Percentiles rank a stretch among this genome's conserved stretches.
phyloP scores from a whole-genome alignment of 345 rosid species.

The Corchorus capsularis region DNA sequence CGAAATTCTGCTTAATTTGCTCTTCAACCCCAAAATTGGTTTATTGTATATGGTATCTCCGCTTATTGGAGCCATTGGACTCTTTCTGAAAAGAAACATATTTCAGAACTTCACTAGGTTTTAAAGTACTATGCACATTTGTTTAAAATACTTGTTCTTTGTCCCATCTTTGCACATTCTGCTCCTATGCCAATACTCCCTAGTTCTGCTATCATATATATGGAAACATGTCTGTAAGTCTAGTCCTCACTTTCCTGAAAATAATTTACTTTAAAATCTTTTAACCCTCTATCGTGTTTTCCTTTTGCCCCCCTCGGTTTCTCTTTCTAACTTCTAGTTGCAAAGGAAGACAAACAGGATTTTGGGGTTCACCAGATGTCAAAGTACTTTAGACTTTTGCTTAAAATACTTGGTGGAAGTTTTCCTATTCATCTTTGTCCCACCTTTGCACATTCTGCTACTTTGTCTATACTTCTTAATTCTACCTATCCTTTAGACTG shows the following conservation, averaged over 20 bases:
- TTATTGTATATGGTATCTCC: constrained; percentile 3
- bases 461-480: constrained; percentile 15
- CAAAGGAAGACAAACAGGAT: constrained; percentile 3
- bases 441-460: constrained; percentile 10
- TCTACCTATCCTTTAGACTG: neutral
- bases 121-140: constrained; percentile 15
- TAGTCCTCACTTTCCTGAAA: neutral
- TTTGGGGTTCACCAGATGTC: constrained; percentile 8
- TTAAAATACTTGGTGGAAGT: neutral
- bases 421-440: constrained; percentile 18
- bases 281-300: neutral
- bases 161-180: constrained; percentile 19
- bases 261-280: neutral
- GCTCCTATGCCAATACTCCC: neutral
- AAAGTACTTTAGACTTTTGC: constrained; percentile 16
- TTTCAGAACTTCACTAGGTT: constrained; percentile 14
- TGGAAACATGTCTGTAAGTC: constrained; percentile 7
- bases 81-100: neutral
- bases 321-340: neutral
- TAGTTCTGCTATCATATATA: neutral
- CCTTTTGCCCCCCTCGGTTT: neutral
- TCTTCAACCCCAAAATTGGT: constrained; percentile 6
- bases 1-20: constrained; percentile 16
- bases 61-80: constrained; percentile 3
- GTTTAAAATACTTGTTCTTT: constrained; percentile 11